Evolutionary conservation across 768 basidiomycete species (phyloP), one percentile per base, ranked within the genome.

Genomic region (Lactarius indigo): DNA sequence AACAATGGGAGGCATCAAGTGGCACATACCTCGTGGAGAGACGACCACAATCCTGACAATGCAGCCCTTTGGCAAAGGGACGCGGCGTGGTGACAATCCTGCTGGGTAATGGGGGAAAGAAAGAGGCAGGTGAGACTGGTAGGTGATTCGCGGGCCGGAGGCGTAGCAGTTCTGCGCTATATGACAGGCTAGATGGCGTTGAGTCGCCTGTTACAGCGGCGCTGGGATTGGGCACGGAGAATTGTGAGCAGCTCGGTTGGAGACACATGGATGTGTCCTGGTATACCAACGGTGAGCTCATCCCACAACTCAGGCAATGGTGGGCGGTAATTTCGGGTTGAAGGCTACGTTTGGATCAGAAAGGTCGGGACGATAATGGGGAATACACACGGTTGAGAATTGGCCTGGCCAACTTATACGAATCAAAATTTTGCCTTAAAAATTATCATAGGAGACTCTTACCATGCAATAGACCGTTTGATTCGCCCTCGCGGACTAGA

Each of bases 11-110:
- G 28, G 20, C 4, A 18, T n/a, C 26, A 30, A 20, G 35, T 62
- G 26, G 59, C 55, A 71, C 81, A 57, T 66, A 91, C 91, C 91
- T 83, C 78, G 85, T 86, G 10, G 90, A 90, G 47, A 93, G 75
- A 30, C 90, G 83, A 33, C 92, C 91, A 71, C 92, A 94, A 9
- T 74, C 65, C 20, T 63, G 68, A 73, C 92, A 94, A 72, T 90
- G 88, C 79, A 85, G 86, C 1, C 91, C 91, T 70, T 84, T 83
- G 18, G 81, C 85, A 69, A 83, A 88, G 5, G 79, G 77, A 67
- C 84, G 84, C 3, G 80, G 78, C 4, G 87, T 89, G 12, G 80
- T 81, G 44, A 15, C 68, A 59, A 9, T 74, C 57, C 55, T 71
- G 61, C 13, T 75, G 6, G 76, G 81, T 13, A 79, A 23, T 30